phyloP scores from a whole-genome alignment of 768 basidiomycete genomes.

The Ramaria rubella region DNA sequence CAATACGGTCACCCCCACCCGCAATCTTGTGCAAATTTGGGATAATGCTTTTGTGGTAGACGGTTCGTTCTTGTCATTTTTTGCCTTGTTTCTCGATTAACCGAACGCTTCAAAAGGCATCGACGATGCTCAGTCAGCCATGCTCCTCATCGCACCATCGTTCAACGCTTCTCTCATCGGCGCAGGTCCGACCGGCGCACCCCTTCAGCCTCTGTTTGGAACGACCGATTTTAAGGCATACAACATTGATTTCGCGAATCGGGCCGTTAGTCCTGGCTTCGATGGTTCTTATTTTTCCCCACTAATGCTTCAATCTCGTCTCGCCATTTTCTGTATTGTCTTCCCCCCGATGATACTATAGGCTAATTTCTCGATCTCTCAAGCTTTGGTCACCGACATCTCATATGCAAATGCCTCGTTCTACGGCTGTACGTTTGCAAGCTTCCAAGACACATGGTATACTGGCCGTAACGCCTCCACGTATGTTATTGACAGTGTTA shows the following conservation, averaged over 20 bases:
- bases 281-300: background rate
- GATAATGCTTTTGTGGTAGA: constrained; percentile 34
- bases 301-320: background rate
- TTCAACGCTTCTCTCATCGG: constrained; percentile 53
- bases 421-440: constrained; percentile 54
- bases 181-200: constrained; percentile 52
- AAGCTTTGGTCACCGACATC: constrained; percentile 55
- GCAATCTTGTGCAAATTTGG: constrained; percentile 50
- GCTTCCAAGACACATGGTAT: constrained; percentile 63
- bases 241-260: constrained; percentile 61
- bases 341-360: constrained; percentile 22
- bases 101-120: constrained; percentile 21
- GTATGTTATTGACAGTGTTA: constrained; percentile 53
- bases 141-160: constrained; percentile 50
- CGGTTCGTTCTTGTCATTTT: background rate
- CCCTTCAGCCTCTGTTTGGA: constrained; percentile 44
- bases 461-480: constrained; percentile 53
- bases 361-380: constrained; percentile 54
- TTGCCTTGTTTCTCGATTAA: background rate
- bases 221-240: constrained; percentile 55
- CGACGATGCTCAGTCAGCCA: constrained; percentile 55
- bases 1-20: constrained; percentile 34
- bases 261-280: constrained; percentile 40
- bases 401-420: constrained; percentile 64
- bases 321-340: background rate